Percentiles rank a stretch among this genome's conserved stretches.
Conservation (phyloP, 306 rosid species). For the Medicago ruthenica region DNA sequence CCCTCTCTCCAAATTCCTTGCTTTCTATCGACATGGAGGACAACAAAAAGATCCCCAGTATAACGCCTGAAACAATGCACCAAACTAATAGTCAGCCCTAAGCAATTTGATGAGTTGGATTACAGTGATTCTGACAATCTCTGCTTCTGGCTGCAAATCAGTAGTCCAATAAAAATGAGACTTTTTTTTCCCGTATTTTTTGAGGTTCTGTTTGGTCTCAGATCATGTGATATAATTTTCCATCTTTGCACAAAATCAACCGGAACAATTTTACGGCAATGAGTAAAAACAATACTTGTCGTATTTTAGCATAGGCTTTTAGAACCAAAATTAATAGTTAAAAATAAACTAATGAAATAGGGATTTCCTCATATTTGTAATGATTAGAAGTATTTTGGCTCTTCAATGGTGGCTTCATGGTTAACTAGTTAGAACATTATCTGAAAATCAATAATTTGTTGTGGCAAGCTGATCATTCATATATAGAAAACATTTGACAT, state of each 20-base stretch:
- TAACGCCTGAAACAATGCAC: slow-evolving; percentile 57
- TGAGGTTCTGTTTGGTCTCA: slow-evolving; percentile 1
- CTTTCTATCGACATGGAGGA: slow-evolving; percentile 71
- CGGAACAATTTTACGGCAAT: not conserved
- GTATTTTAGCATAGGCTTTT: not conserved
- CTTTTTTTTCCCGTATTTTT: not conserved
- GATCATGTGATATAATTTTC: slow-evolving; percentile 16
- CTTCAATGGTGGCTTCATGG: not conserved
- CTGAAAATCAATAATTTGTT: not conserved
- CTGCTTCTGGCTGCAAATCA: slow-evolving; percentile 33
- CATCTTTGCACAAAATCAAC: slow-evolving; percentile 4
- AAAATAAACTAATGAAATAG: not conserved
- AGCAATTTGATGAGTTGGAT: slow-evolving; percentile 19
- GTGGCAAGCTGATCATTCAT: not conserved
- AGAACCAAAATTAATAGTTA: not conserved
- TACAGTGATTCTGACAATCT: slow-evolving; percentile 24
- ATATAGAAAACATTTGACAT: no score
- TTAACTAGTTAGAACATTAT: not conserved
- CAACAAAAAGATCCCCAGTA: slow-evolving; percentile 81
- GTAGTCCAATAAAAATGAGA: not conserved
- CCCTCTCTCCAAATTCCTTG: slow-evolving; percentile 86
- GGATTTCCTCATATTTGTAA: not conserved
- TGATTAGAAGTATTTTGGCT: no score
- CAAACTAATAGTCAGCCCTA: slow-evolving; percentile 32
- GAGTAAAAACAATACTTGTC: slow-evolving; percentile 7